Conservation (phyloP, 2,329 filamentous ascomycete genomes). For the Aureobasidium sp. region DNA sequence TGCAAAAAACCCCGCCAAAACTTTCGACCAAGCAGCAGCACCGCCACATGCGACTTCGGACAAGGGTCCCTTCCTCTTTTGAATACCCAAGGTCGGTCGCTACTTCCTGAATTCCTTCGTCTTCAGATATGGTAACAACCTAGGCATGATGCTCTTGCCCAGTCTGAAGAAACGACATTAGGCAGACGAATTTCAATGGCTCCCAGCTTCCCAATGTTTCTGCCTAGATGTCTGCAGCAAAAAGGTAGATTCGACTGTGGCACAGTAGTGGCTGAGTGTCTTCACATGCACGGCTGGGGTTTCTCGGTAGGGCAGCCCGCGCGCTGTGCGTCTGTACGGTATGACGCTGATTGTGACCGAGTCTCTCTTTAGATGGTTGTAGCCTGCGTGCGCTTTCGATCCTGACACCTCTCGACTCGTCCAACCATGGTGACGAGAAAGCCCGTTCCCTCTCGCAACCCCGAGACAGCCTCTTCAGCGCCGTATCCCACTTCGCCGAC, state of each 20-base stretch:
- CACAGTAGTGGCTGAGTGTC: neutral
- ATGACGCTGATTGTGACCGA: neutral
- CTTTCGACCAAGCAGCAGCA: neutral
- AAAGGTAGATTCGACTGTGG: neutral
- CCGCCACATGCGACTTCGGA: slow-evolving; percentile 2
- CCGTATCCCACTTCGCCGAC: slow-evolving; percentile 41
- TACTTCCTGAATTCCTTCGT: neutral
- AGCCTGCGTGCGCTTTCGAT: neutral
- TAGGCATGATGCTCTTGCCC: no score
- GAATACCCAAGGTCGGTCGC: neutral
- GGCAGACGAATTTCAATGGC: neutral
- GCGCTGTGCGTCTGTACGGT: neutral
- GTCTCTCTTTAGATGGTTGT: neutral
- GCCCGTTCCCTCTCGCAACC: slow-evolving; percentile 31
- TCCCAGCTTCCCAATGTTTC: neutral
- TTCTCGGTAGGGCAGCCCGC: neutral
- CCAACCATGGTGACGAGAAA: slow-evolving; percentile 39
- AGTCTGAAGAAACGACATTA: neutral
- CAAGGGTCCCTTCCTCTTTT: neutral
- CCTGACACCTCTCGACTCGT: neutral
- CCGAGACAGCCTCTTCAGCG: slow-evolving; percentile 34
- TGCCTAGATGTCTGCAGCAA: neutral
- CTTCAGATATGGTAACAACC: neutral
- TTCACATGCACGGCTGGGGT: neutral
- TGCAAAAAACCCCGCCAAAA: slow-evolving; percentile 7